Base-by-base conservation (phyloP, 345 rosid genomes). In the Heritiera fomes region DNA sequence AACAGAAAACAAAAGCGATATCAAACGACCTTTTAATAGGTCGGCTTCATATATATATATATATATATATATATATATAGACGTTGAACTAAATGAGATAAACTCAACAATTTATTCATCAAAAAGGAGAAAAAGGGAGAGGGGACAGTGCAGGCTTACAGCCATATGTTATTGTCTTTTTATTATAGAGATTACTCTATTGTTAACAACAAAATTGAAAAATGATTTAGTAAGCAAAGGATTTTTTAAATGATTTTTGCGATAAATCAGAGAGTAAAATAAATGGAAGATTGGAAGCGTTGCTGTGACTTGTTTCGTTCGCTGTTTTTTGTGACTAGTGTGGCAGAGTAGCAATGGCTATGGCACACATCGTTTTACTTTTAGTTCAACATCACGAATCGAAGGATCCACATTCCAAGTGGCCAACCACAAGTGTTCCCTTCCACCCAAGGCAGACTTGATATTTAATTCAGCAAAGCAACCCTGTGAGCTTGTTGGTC, bases 391-490 rank as follows among this genome's bases (percentile, higher is more conserved):
- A 3, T 70, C 32, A 49, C 46, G 65, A 74, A 75, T 75, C 82
- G 13, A 18, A 38, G 32, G 82, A 65, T 30, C 71, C 65, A 47
- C 52, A 47, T 10, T 10, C 52, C 46, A 61, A 0, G 3, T 2
- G 38, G 3, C 2, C 65, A 45, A 17, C 61, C 56, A 68, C 65
- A 61, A 34, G 43, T 69, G 77, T 74, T 23, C 28, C 28, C 28
- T 23, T 23, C 28, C 28, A 23, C 81, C 41, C 47, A 9, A 73
- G 55, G 40, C 62, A 50, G 58, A 30, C n/a, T 23, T 23, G 73
- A 70, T 76, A 73, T 52, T 71, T 60, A 83, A 80, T 77, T 80
- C 72, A 55, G 43, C 18, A 71, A 71, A 20, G 73, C 55, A 59
- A 76, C 9, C 20, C 69, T 34, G 77, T 41, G 78, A 47, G 23